phyloP scores from a whole-genome alignment of 176 grass and related monocot species.

The Puccinellia tenuiflora region DNA sequence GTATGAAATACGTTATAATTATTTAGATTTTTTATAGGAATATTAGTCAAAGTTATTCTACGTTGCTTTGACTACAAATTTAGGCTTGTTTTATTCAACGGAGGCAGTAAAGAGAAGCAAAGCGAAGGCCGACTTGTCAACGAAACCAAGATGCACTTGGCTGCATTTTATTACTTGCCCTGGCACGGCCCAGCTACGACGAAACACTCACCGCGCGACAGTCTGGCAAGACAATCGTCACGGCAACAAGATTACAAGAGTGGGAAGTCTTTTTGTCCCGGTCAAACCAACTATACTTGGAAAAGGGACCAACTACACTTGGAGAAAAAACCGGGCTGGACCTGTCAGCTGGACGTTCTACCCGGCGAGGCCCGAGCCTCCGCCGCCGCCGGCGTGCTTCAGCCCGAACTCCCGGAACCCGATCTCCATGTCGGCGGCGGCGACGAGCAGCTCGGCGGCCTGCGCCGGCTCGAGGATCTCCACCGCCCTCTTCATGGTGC shows the following conservation, averaged over 20 bases:
- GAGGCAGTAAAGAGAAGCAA: not conserved
- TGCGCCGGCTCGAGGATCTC: slow-evolving; percentile 52
- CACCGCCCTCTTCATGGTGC: slow-evolving; percentile 43
- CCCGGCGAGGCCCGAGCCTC: not conserved
- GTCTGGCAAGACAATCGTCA: not conserved
- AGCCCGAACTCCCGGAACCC: slow-evolving; percentile 63
- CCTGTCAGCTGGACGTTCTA: not conserved
- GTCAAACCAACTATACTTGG: not conserved
- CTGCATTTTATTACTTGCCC: not conserved
- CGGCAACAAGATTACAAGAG: slow-evolving; percentile 6
- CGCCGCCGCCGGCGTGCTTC: slow-evolving; percentile 6
- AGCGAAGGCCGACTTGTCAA: not conserved
- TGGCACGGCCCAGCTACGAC: not conserved
- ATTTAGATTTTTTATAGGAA: too few relatives aligned
- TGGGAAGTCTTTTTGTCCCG: not conserved
- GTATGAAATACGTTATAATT: too few relatives aligned
- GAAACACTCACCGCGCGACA: not conserved
- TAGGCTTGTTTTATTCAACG: too few relatives aligned
- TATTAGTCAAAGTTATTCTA: too few relatives aligned
- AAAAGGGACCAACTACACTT: too few relatives aligned
- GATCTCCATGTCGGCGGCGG: slow-evolving; percentile 62
- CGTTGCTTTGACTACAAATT: too few relatives aligned
- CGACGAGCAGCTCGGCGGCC: slow-evolving; percentile 63
- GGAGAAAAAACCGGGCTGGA: not conserved
- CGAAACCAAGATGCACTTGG: not conserved